phyloP scores from a whole-genome alignment of 73 alveolate species.

The Effrenium voratum region DNA sequence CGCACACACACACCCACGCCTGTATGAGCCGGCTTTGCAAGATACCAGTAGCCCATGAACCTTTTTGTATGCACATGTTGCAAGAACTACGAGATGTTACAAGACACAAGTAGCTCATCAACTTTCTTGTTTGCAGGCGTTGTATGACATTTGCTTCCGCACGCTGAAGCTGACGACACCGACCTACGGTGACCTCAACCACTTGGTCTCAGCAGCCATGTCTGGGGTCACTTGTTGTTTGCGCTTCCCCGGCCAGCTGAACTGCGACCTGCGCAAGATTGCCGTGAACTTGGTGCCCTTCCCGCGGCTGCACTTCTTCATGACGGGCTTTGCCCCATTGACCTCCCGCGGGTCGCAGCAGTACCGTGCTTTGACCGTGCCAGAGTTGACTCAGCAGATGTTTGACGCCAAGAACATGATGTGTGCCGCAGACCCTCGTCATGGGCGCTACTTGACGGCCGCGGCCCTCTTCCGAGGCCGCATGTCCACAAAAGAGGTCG shows the following conservation, averaged over 20 bases:
- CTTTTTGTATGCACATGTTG: too few species aligned
- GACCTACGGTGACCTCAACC: conserved; percentile 95
- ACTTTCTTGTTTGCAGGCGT: conserved; percentile 92
- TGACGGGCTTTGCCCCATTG: conserved; percentile 99
- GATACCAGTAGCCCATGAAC: too few species aligned
- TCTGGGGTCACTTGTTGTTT: conserved; percentile 91
- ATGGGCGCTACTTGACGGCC: conserved; percentile 98
- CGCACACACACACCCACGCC: too few species aligned
- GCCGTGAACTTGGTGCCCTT: conserved; percentile 99
- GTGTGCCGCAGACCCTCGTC: conserved; percentile 99
- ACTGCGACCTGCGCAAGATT: conserved; percentile 99
- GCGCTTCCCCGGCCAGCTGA: conserved; percentile 99
- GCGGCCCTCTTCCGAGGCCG: conserved; percentile 95
- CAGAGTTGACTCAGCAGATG: conserved; percentile 99
- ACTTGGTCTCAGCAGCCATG: conserved; percentile 95
- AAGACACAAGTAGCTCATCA: too few species aligned
- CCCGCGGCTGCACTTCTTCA: conserved; percentile 99
- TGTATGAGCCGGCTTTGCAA: too few species aligned
- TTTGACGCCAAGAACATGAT: conserved; percentile 99
- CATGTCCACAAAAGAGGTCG: conserved; percentile 92
- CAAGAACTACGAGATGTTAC: too few species aligned
- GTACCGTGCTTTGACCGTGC: conserved; percentile 99
- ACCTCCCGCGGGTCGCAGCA: conserved; percentile 99
- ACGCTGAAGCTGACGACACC: conserved; percentile 96
- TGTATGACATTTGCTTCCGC: conserved; percentile 96